A percentile compares a stretch with the other conserved stretches of the same genome.
Conservation (phyloP, 352 stramenopile genomes). For the Pythium oligandrum region DNA sequence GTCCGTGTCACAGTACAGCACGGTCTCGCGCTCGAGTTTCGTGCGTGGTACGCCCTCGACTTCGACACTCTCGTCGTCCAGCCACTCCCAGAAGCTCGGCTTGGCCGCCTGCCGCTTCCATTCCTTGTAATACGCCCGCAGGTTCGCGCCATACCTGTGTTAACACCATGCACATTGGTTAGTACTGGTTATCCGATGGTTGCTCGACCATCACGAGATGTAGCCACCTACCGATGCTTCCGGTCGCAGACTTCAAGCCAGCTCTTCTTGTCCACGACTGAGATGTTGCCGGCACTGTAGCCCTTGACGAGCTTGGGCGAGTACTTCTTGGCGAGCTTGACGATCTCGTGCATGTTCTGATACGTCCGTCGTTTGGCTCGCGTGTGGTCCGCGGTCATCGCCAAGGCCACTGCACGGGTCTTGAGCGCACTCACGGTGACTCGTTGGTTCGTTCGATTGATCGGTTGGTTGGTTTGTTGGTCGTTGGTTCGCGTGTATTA, state of each 20-base stretch:
- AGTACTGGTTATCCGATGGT: no score
- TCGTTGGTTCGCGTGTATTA: neutral
- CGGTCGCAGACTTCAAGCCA: slow-evolving; percentile 87
- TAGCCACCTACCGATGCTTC: slow-evolving; percentile 65
- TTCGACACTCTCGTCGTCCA: slow-evolving; percentile 84
- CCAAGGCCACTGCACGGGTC: slow-evolving; percentile 19
- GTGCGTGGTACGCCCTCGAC: slow-evolving; percentile 85
- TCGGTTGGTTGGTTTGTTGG: no score
- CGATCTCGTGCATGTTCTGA: slow-evolving; percentile 87
- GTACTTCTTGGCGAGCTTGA: slow-evolving; percentile 87
- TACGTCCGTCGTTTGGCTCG: slow-evolving; percentile 73
- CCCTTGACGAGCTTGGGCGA: slow-evolving; percentile 85
- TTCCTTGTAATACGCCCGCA: slow-evolving; percentile 96
- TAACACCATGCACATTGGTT: no score
- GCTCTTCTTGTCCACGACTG: slow-evolving; percentile 90
- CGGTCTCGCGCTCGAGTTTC: slow-evolving; percentile 93
- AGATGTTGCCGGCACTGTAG: slow-evolving; percentile 87
- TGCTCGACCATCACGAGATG: no score
- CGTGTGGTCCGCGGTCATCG: slow-evolving; percentile 73
- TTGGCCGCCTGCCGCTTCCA: slow-evolving; percentile 88
- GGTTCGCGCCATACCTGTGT: slow-evolving; percentile 94
- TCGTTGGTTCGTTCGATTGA: no score
- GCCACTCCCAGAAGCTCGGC: slow-evolving; percentile 86
- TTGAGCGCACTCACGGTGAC: slow-evolving; percentile 18
- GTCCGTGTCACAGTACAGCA: slow-evolving; percentile 92